Base-by-base conservation (phyloP, 148 eudicot species). In the Rhododendron ovatum region DNA sequence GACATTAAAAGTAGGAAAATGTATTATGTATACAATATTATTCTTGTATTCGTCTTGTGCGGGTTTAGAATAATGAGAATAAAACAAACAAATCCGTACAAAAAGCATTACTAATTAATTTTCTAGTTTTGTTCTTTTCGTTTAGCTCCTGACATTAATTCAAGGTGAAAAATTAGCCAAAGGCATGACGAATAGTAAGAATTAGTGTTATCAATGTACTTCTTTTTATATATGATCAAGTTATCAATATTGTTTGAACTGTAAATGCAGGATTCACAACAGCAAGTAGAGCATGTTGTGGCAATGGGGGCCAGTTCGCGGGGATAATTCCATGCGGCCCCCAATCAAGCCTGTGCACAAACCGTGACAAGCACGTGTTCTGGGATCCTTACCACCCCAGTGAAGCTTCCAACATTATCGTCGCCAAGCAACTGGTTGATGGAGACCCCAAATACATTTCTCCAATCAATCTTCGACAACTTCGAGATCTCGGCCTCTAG, bases 331-430 rank as follows among this genome's bases (percentile, higher is more conserved):
- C 99, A 11, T 97, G 99, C 61, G 96, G 96, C 26, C 98, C 99
- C 0, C 86, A 90, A 0, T 97, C 99, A n/a, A 95, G 92, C 78
- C 43, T 97, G 91, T 97, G 99, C 85, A 47, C 89, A 17, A 98
- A 97, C 83, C 90, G 98, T 1, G 91, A 91, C 79, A 97, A 93
- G 85, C 98, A 97, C 78, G 96, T 97, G 24, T 97, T 97, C 77
- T 97, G 99, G 99, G 99, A 97, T 87, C 98, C 98, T 78, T 97
- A 97, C 86, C 99, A 97, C 87, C 99, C 99, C 2, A 97, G 99
- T 61, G 91, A 97, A 85, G 99, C 99, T 82, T 95, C 99, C 67
- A 97, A 95, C 47, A 2, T 94, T 26, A 84, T 97, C 41, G 88
- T 95, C 50, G 96, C 99, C 39, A 93, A 93, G 50, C 98, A 94